phyloP scores from a whole-genome alignment of 164 flowering plant species.

The Vitis rupestris region DNA sequence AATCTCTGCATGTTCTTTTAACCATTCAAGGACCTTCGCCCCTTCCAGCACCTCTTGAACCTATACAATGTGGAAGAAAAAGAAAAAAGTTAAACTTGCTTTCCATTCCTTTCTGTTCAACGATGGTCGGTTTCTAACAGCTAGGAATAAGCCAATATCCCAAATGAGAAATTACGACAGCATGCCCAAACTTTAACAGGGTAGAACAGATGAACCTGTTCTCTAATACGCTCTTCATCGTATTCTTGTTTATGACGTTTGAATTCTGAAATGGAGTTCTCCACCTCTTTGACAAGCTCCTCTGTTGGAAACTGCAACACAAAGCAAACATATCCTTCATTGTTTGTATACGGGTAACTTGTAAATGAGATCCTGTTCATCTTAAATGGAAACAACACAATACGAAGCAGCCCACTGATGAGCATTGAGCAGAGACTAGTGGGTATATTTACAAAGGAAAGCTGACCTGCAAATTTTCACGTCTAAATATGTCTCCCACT shows the following conservation, averaged over 20 bases:
- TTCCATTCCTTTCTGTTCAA: too few relatives aligned
- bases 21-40: constrained; percentile 95
- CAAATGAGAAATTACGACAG: too few relatives aligned
- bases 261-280: constrained; percentile 75
- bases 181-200: background rate
- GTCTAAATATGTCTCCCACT: constrained; percentile 82
- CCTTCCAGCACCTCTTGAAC: constrained; percentile 89
- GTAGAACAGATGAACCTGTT: constrained; percentile 30
- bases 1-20: constrained; percentile 75
- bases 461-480: constrained; percentile 77
- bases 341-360: too few relatives aligned
- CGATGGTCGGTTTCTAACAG: too few relatives aligned
- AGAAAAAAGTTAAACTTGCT: background rate
- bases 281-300: constrained; percentile 86
- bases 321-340: background rate
- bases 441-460: too few relatives aligned
- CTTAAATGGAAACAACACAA: background rate
- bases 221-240: constrained; percentile 42
- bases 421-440: background rate
- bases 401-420: background rate
- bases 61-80: constrained; percentile 25
- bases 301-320: constrained; percentile 66
- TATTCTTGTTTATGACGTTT: constrained; percentile 71
- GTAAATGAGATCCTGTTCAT: too few relatives aligned
- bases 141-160: too few relatives aligned